Base-by-base conservation (phyloP, 371 early-diverging fungal genomes). In the Mucor lusitanicus region DNA sequence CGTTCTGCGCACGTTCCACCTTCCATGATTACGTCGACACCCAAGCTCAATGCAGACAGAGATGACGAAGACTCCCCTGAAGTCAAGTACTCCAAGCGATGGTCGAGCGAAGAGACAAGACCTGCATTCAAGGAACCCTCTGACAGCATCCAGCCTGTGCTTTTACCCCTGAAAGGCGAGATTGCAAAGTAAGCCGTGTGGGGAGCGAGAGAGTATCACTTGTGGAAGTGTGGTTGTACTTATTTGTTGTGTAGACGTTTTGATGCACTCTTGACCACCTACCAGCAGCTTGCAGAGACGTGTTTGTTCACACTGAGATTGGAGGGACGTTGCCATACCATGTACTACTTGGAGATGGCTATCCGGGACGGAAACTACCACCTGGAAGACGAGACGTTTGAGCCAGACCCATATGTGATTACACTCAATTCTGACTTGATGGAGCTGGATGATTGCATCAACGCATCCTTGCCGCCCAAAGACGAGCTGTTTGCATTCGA, bases 261-360 rank as follows among this genome's bases (percentile, higher is more conserved):
- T 56, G 84, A 89, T 66, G 81, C 78, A 17, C 72, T 87, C 44
- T 74, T 87, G 35, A 82, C 83, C 33, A 88, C 82, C 61, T 91
- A 88, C 75, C 82, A 88, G 67, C 87, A 78, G 58, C 76, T 97
- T 40, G 90, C 96, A 1, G 90, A 91, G 57, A 91, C 88, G 11
- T 93, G 91, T 59, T 70, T 96, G 33, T 91, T 92, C 67, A 89
- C 93, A 0, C 74, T 97, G 23, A 84, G 94, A 37, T 80, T 95
- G 21, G 97, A 97, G 75, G 80, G 92, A 23, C 87, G 95, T 17
- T 91, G 93, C 56, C 96, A 95, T 76, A 85, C 91, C 42, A 87
- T 95, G 79, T 94, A 93, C 67, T 95, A 91, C 65, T 75, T 96
- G 60, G 96, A 97, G 70, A 82, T 96, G 77, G 95, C 95, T 5